Conservation (phyloP, 2,329 filamentous ascomycete species). For the Colletotrichum horii region DNA sequence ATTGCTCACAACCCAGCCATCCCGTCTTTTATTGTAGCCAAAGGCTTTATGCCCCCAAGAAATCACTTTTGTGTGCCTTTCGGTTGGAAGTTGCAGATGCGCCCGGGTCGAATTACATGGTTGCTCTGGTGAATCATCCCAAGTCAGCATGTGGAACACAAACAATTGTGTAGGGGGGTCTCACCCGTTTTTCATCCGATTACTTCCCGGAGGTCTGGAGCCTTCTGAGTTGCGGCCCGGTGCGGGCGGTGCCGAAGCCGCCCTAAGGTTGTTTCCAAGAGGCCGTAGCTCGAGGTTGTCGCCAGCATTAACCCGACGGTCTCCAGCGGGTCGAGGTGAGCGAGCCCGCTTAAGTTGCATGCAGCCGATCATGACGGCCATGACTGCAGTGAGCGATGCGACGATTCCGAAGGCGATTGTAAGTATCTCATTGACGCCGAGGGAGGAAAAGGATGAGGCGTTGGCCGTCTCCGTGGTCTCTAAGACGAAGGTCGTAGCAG, state of each 20-base stretch:
- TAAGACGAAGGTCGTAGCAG: too few species aligned
- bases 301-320: too few species aligned
- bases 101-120: neutral
- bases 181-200: neutral
- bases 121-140: neutral
- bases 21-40: neutral
- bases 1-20: neutral
- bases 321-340: too few species aligned
- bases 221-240: too few species aligned
- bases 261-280: fast-evolving
- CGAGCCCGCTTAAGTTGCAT: neutral
- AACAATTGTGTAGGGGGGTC: fast-evolving
- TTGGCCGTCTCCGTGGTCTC: too few species aligned
- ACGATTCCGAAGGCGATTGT: neutral
- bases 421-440: fast-evolving
- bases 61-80: neutral
- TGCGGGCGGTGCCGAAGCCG: too few species aligned
- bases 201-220: too few species aligned
- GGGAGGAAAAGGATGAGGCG: fast-evolving
- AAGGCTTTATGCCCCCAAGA: neutral
- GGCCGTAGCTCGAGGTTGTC: too few species aligned
- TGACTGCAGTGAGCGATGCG: neutral
- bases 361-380: neutral
- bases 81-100: neutral
- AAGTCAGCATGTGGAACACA: neutral